Evolutionary conservation across 2,329 filamentous ascomycete genomes (phyloP).

Genomic region (Cordyceps javanica): DNA sequence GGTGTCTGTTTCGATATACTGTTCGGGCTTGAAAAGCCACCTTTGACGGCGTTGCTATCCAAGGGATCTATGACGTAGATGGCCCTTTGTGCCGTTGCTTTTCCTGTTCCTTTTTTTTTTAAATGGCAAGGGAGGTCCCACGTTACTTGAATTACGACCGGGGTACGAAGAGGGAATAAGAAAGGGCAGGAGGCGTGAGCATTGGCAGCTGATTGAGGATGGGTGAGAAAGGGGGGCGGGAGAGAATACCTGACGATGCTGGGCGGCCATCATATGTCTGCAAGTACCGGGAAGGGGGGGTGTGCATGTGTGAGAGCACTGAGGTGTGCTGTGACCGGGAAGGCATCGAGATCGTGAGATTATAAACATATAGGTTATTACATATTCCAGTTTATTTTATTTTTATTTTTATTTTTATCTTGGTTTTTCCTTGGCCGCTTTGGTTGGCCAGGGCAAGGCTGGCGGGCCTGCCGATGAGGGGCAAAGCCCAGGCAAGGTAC

Average conservation of each 20-base stretch:
- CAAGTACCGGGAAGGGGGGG: background rate
- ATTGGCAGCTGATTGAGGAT: background rate
- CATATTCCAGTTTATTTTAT: background rate
- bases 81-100: background rate
- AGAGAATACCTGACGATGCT: background rate
- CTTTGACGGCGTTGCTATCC: too few relatives aligned
- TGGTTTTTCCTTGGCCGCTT: background rate
- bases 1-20: too few relatives aligned
- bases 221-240: background rate
- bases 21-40: too few relatives aligned
- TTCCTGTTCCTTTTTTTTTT: background rate
- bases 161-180: background rate
- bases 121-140: background rate
- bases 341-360: background rate
- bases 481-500: background rate
- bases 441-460: background rate
- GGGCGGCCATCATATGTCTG: background rate
- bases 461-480: background rate
- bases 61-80: constrained; percentile 2
- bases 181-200: background rate
- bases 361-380: too few relatives aligned
- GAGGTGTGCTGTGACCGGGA: background rate
- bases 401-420: background rate
- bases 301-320: background rate
- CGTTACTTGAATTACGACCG: background rate